Conservation (phyloP, 192 early-diverging fungal species). For the Rhizophagus sp. region DNA sequence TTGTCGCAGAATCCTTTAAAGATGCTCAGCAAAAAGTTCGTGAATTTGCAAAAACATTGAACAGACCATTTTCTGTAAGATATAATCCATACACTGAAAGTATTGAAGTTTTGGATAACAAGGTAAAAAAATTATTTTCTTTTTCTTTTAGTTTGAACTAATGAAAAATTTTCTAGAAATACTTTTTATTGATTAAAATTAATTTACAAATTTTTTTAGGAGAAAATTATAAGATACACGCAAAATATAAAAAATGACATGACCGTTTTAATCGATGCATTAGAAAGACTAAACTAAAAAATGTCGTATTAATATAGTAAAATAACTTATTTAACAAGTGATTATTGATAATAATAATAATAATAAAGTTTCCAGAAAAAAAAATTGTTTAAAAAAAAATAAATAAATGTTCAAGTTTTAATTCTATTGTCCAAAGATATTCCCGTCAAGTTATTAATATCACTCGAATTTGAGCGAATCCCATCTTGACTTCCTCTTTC, state of each 20-base stretch:
- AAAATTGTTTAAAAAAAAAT: neutral
- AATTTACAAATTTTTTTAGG: constrained; percentile 47
- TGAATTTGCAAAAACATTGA: constrained; percentile 73
- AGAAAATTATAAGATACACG: constrained; percentile 81
- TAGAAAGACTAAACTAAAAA: constrained; percentile 53
- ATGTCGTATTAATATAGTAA: neutral
- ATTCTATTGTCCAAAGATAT: constrained; percentile 18
- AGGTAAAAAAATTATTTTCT: constrained; percentile 29
- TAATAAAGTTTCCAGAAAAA: neutral
- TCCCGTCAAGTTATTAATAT: constrained; percentile 3
- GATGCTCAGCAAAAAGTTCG: constrained; percentile 90
- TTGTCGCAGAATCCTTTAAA: constrained; percentile 92
- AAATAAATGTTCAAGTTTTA: constrained; percentile 17
- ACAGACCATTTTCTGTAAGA: constrained; percentile 86
- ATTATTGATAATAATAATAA: neutral
- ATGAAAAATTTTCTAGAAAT: neutral
- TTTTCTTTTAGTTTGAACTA: too few relatives aligned
- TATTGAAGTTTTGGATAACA: constrained; percentile 87
- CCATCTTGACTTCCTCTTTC: constrained; percentile 31
- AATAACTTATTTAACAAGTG: neutral
- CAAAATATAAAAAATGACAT: constrained; percentile 78
- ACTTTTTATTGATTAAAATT: neutral
- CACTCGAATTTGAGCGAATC: neutral
- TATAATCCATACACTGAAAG: constrained; percentile 92
- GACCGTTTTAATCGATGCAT: constrained; percentile 68